phyloP scores from a whole-genome alignment of 2,329 filamentous ascomycete genomes.

The Penicillium aurantiogriseum region DNA sequence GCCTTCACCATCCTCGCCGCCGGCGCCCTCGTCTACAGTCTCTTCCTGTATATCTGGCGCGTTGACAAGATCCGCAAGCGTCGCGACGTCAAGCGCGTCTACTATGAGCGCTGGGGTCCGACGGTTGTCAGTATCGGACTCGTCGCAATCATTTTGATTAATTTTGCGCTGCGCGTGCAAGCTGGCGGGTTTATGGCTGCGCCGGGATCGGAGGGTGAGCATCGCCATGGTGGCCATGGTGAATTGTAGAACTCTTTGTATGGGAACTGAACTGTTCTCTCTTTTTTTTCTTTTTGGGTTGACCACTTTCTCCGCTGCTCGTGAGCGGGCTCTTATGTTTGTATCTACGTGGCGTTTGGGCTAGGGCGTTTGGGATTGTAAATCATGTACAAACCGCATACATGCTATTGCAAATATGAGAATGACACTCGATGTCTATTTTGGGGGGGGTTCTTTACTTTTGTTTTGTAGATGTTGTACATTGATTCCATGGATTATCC shows the following conservation, averaged over 20 bases:
- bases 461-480: background rate
- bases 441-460: background rate
- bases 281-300: background rate
- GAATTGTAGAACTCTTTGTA: conserved; percentile 12
- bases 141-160: conserved; percentile 70
- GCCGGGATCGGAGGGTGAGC: conserved; percentile 10
- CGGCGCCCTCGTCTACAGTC: conserved; percentile 74
- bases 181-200: conserved; percentile 41
- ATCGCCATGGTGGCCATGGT: conserved; percentile 18
- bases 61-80: conserved; percentile 80
- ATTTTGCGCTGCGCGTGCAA: conserved; percentile 75
- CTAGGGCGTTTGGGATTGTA: conserved; percentile 4
- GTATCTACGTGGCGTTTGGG: conserved; percentile 1
- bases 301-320: background rate
- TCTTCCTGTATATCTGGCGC: conserved; percentile 82
- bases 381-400: conserved; percentile 9
- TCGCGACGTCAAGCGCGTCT: conserved; percentile 69
- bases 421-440: background rate
- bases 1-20: conserved; percentile 81
- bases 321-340: background rate
- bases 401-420: conserved; percentile 10
- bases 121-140: conserved; percentile 71
- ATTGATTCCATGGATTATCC: too few relatives aligned
- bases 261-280: background rate
- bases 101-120: conserved; percentile 87